Conservation (phyloP, 2,329 filamentous ascomycete species). For the Thermoascus crustaceus region DNA sequence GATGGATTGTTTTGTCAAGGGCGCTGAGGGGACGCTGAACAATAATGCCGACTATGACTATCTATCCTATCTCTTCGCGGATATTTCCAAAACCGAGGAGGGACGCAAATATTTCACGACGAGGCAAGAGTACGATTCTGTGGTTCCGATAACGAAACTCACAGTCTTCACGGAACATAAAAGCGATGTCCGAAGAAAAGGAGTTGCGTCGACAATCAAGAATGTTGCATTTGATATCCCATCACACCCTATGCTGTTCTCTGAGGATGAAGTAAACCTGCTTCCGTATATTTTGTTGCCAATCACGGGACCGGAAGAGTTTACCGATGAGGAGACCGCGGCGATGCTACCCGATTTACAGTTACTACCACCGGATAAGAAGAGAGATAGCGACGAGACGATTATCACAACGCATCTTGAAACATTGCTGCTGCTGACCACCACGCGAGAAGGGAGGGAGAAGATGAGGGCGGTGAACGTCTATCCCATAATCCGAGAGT, state of each 20-base stretch:
- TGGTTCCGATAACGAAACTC: constrained; percentile 86
- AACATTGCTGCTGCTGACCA: constrained; percentile 74
- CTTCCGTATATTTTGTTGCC: constrained; percentile 84
- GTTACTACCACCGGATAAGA: constrained; percentile 80
- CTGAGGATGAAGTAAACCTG: constrained; percentile 66
- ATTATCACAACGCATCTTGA: constrained; percentile 86
- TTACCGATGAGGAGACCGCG: constrained; percentile 74
- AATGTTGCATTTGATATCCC: constrained; percentile 79
- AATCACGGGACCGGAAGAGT: constrained; percentile 81
- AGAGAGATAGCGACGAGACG: constrained; percentile 64
- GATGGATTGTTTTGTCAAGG: constrained; percentile 93
- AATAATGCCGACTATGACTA: constrained; percentile 83
- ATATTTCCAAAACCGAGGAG: constrained; percentile 73
- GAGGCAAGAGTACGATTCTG: constrained; percentile 65
- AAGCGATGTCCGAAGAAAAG: constrained; percentile 73
- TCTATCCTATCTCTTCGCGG: constrained; percentile 86
- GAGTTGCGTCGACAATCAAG: constrained; percentile 95
- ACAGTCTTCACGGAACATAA: constrained; percentile 89
- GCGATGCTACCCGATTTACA: constrained; percentile 86
- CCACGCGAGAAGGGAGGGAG: constrained; percentile 66
- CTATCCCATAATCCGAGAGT: constrained; percentile 82
- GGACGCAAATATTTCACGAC: constrained; percentile 67
- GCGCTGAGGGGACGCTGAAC: constrained; percentile 74
- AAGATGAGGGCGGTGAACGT: constrained; percentile 67
- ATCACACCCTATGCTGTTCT: constrained; percentile 63